Evolutionary conservation across 257 asterid genomes (phyloP).

Genomic region (Striga asiatica): DNA sequence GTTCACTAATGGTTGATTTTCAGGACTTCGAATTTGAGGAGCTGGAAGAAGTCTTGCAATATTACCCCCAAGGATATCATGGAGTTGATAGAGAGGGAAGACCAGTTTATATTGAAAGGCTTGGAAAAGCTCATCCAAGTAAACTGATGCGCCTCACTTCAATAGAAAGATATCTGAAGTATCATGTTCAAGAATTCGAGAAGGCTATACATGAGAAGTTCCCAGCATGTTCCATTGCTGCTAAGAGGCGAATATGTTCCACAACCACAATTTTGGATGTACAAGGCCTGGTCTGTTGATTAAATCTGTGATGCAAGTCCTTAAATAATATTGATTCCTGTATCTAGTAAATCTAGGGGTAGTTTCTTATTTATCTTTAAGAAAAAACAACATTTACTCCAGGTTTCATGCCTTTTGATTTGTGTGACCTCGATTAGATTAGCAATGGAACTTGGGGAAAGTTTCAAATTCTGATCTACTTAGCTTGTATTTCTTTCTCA

Average conservation of each 20-base stretch:
- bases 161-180: slow-evolving; percentile 65
- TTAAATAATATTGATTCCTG: not conserved
- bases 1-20: slow-evolving; percentile 16
- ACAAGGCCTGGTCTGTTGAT: slow-evolving; percentile 79
- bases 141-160: slow-evolving; percentile 70
- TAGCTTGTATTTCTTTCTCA: slow-evolving; percentile 7
- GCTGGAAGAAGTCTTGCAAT: slow-evolving; percentile 78
- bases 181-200: slow-evolving; percentile 95
- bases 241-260: slow-evolving; percentile 72
- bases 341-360: slow-evolving; percentile 3
- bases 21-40: slow-evolving; percentile 82
- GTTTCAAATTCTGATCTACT: not conserved
- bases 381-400: slow-evolving; percentile 11
- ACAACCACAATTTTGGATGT: slow-evolving; percentile 87
- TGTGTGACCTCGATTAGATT: not conserved
- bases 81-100: slow-evolving; percentile 97
- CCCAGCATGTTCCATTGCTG: slow-evolving; percentile 90
- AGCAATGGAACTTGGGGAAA: not conserved
- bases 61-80: slow-evolving; percentile 96
- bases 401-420: not conserved
- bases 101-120: slow-evolving; percentile 92
- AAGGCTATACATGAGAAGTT: slow-evolving; percentile 73
- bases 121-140: slow-evolving; percentile 82
- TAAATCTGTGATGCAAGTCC: slow-evolving; percentile 10
- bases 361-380: not conserved